A percentile compares a stretch with the other conserved stretches of the same genome.
Conservation (phyloP, 1,284 basidiomycete genomes). For the Leccinum fallax region DNA sequence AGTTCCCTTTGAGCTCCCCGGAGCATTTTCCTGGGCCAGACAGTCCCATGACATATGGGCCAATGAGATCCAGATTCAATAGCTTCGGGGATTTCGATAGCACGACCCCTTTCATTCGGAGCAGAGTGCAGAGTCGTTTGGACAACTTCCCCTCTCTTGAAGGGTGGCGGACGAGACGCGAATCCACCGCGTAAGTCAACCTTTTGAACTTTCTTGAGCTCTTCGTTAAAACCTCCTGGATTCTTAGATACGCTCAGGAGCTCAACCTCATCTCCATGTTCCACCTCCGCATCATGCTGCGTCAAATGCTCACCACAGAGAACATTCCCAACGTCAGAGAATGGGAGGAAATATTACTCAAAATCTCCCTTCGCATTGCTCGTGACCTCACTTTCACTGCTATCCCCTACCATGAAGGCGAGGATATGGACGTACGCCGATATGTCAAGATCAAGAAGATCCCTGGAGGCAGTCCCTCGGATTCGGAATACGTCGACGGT, state of each 20-base stretch:
- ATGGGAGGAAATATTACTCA: slow-evolving; percentile 86
- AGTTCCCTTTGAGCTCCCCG: slow-evolving; percentile 64
- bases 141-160: slow-evolving; percentile 60
- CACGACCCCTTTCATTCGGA: slow-evolving; percentile 75
- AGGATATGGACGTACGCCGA: slow-evolving; percentile 92
- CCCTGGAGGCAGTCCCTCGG: slow-evolving; percentile 87
- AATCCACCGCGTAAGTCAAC: slow-evolving; percentile 75
- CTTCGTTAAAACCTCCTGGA: slow-evolving; percentile 6
- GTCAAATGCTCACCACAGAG: slow-evolving; percentile 83
- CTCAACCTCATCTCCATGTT: slow-evolving; percentile 84
- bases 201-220: neutral
- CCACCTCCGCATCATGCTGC: slow-evolving; percentile 86
- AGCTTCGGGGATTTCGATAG: slow-evolving; percentile 71
- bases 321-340: slow-evolving; percentile 75
- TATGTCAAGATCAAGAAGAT: slow-evolving; percentile 99
- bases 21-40: slow-evolving; percentile 55
- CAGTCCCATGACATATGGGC: slow-evolving; percentile 53
- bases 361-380: slow-evolving; percentile 79
- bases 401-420: slow-evolving; percentile 74
- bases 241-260: slow-evolving; percentile 71
- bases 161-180: slow-evolving; percentile 77
- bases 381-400: slow-evolving; percentile 76
- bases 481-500: slow-evolving; percentile 97
- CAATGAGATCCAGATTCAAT: slow-evolving; percentile 60
- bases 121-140: slow-evolving; percentile 76